Base-by-base conservation (phyloP, 148 eudicot genomes). In the Vaccinium corymbosum region DNA sequence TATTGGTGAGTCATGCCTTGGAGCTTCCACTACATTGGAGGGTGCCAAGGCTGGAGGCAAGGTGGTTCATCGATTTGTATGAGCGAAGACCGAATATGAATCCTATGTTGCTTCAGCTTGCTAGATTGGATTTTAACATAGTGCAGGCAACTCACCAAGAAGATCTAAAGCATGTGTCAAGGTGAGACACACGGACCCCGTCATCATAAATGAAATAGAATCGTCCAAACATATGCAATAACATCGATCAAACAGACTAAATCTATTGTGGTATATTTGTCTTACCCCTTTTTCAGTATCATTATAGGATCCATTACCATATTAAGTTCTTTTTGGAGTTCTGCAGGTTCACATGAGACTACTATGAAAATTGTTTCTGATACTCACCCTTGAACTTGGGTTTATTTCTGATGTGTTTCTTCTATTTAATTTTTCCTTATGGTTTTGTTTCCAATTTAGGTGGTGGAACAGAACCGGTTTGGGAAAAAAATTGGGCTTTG, bases 1-100 rank as follows among this genome's bases (percentile, higher is more conserved):
- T 46, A 5, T 53, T 83, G 15, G 82, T 70, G 1, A 53, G 53
- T 51, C 86, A 79, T 53, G 86, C 86, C 16, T 53, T 84, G 59
- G 83, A 81, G 32, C 38, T 81, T n/a, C 84, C 84, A 9, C n/a
- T 72, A 2, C 84, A 83, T 53, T 74, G 79, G 79, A 72, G 79
- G 38, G 4, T 83, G 66, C 17, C 25, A 12, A 83, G 84, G 35
- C 19, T 83, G 10, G 84, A 83, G 56, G 84, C 84, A 10, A 82
- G 79, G 52, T 82, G 84, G 84, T 51, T 70, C 50, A 82, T 82
- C 55, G 79, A 82, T 17, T 10, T 22, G 15, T 72, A 52, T 53
- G 66, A 52, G 68, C 51, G 35, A 53, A 55, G 51, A 55, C 15
- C 8, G n/a, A 0, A 51, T 19, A 71, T 27, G 59, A 82, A 82